Base-by-base conservation (phyloP, 2,329 filamentous ascomycete genomes). In the Scolecobasidium constrictum region DNA sequence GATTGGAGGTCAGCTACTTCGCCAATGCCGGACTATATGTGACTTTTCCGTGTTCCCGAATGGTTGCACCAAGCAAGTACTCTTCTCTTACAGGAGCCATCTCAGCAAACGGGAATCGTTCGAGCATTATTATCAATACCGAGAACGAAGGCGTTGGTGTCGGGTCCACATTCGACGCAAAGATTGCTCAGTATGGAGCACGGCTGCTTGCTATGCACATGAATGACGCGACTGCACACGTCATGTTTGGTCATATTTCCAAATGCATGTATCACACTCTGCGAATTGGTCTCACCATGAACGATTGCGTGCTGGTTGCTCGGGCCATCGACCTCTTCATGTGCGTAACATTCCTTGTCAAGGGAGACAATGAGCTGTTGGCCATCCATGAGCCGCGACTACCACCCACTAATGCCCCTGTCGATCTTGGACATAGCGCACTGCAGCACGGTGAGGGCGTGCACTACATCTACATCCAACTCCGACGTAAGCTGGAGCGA, bases 1-100 rank as follows among this genome's bases (percentile, higher is more conserved):
- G 69, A 40, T 68, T 78, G 43, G 72, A 77, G 51, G 69, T 67
- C 20, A 69, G 65, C 1, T 66, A 75, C 47, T 65, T 69, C 39
- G 60, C 65, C n/a, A 63, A 67, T 16, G 58, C 62, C 13, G 56
- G 60, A 19, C 62, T 65, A 12, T 71, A 62, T 48, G 61, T 69
- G 5, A 71, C 68, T 1, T 70, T 74, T 44, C 59, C 56, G 44
- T 60, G 55, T 28, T 54, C 66, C 3, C 59, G 61, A n/a, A n/a
- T n/a, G n/a, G n/a, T n/a, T n/a, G n/a, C n/a, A n/a, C n/a, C n/a
- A n/a, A n/a, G n/a, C n/a, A n/a, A n/a, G n/a, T n/a, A n/a, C n/a
- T n/a, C n/a, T n/a, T n/a, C n/a, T n/a, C n/a, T n/a, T n/a, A n/a
- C n/a, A n/a, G n/a, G n/a, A n/a, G n/a, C n/a, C n/a, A n/a, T n/a